Evolutionary conservation across 805 yeast genomes (phyloP).

Genomic region (Metschnikowia gelsemii): DNA sequence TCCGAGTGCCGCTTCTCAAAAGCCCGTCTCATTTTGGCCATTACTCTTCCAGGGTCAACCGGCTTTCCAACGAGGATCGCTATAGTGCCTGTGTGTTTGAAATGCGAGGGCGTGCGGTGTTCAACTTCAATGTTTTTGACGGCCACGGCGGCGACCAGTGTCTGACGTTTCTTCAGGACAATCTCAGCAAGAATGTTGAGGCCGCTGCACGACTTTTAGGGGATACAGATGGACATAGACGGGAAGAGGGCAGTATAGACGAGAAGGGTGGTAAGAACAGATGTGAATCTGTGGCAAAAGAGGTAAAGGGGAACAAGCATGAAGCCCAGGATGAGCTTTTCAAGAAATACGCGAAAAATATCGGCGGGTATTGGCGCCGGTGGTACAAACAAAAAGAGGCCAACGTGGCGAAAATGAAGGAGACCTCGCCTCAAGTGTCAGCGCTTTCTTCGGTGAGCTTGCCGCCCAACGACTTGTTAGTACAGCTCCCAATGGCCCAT

Average conservation of each 20-base stretch:
- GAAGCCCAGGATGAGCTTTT: conserved; percentile 47
- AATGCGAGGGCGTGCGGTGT: conserved; percentile 29
- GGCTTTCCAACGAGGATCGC: conserved; percentile 79
- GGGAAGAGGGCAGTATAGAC: no score
- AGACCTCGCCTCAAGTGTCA: conserved; percentile 16
- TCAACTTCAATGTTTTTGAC: conserved; percentile 78
- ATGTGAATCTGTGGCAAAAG: no score
- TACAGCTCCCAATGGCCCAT: conserved; percentile 63
- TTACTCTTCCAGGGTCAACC: conserved; percentile 67
- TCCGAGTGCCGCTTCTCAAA: conserved; percentile 56
- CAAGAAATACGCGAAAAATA: conserved; percentile 51
- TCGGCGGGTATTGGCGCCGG: conserved; percentile 86
- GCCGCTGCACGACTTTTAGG: conserved; percentile 25
- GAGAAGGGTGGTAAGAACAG: no score
- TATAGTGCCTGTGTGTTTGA: conserved; percentile 63
- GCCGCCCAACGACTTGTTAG: conserved; percentile 52
- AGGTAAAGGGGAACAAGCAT: no score
- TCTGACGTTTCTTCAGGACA: conserved; percentile 54
- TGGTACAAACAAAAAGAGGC: conserved; percentile 52
- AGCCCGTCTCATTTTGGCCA: conserved; percentile 82
- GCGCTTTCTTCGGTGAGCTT: conserved; percentile 16
- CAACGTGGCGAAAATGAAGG: conserved; percentile 29
- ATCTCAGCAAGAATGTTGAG: conserved; percentile 57
- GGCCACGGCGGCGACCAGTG: conserved; percentile 93
- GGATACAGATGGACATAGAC: conserved; percentile 8